Evolutionary conservation across 345 rosid genomes (phyloP).

Genomic region (Bruguiera parviflora): DNA sequence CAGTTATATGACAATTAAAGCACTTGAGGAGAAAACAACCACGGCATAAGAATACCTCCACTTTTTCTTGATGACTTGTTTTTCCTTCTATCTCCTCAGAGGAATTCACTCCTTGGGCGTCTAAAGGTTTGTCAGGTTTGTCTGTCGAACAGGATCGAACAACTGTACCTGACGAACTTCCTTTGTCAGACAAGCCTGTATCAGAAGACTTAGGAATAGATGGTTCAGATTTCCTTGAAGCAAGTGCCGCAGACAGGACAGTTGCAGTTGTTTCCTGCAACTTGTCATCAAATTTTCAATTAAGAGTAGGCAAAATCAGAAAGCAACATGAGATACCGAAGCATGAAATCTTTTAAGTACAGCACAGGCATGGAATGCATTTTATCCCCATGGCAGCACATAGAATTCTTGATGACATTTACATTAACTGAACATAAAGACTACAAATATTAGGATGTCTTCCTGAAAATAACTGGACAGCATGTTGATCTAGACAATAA

Average conservation of each 20-base stretch:
- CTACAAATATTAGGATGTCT: neutral
- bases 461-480: neutral
- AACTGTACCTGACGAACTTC: slow-evolving; percentile 43
- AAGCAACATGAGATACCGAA: neutral
- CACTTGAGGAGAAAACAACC: neutral
- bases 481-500: neutral
- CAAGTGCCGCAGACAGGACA: slow-evolving; percentile 70
- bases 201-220: slow-evolving; percentile 40
- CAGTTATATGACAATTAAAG: slow-evolving; percentile 13
- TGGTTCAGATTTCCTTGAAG: slow-evolving; percentile 50
- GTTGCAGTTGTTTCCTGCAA: slow-evolving; percentile 77
- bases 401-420: neutral
- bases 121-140: slow-evolving; percentile 31
- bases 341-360: neutral
- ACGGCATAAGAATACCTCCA: slow-evolving; percentile 34
- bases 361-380: slow-evolving; percentile 7
- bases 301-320: neutral
- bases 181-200: slow-evolving; percentile 32
- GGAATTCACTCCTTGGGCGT: slow-evolving; percentile 22
- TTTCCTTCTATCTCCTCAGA: slow-evolving; percentile 35
- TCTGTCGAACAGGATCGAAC: slow-evolving; percentile 31
- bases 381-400: neutral
- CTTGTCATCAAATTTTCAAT: slow-evolving; percentile 8
- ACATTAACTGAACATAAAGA: neutral
- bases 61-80: slow-evolving; percentile 17